Conservation (phyloP, 2,329 filamentous ascomycete genomes). For the Cadophora sp. region DNA sequence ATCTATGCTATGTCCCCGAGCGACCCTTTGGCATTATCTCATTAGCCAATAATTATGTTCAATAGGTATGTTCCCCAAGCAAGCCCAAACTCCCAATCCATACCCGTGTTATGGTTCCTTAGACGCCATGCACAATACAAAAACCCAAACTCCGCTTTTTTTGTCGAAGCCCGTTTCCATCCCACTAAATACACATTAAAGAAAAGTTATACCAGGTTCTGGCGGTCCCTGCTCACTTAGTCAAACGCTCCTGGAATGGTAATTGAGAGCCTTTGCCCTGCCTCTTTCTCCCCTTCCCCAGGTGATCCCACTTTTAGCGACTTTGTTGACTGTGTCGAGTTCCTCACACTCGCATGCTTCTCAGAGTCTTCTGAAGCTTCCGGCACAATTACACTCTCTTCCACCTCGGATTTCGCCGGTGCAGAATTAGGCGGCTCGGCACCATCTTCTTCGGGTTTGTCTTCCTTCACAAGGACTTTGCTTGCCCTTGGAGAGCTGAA, state of each 20-base stretch:
- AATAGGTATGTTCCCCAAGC: slow-evolving; percentile 22
- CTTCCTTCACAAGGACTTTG: slow-evolving; percentile 22
- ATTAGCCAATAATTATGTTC: slow-evolving; percentile 34
- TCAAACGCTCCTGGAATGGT: slow-evolving; percentile 47
- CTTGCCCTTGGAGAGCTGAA: slow-evolving; percentile 21
- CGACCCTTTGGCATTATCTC: slow-evolving; percentile 18
- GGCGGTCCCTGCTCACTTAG: slow-evolving; percentile 18
- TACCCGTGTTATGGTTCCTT: slow-evolving; percentile 19
- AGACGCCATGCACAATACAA: slow-evolving; percentile 27
- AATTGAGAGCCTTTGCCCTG: slow-evolving; percentile 47
- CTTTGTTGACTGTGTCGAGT: slow-evolving; percentile 36
- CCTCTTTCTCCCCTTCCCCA: slow-evolving; percentile 41
- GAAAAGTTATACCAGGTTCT: neutral
- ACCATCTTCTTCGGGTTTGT: slow-evolving; percentile 32
- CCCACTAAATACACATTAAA: slow-evolving; percentile 27
- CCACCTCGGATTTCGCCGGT: slow-evolving; percentile 13
- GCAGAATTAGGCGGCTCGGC: slow-evolving; percentile 21
- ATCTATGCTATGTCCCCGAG: slow-evolving; percentile 24
- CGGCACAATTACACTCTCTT: slow-evolving; percentile 5
- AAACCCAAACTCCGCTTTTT: slow-evolving; percentile 25
- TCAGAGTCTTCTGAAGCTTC: slow-evolving; percentile 14
- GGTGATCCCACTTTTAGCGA: slow-evolving; percentile 32
- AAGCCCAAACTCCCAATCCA: slow-evolving; percentile 28
- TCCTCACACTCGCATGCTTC: slow-evolving; percentile 28
- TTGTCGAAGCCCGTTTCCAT: slow-evolving; percentile 7